Base-by-base conservation (phyloP, 2,329 filamentous ascomycete species). In the Nothopassalora personata region DNA sequence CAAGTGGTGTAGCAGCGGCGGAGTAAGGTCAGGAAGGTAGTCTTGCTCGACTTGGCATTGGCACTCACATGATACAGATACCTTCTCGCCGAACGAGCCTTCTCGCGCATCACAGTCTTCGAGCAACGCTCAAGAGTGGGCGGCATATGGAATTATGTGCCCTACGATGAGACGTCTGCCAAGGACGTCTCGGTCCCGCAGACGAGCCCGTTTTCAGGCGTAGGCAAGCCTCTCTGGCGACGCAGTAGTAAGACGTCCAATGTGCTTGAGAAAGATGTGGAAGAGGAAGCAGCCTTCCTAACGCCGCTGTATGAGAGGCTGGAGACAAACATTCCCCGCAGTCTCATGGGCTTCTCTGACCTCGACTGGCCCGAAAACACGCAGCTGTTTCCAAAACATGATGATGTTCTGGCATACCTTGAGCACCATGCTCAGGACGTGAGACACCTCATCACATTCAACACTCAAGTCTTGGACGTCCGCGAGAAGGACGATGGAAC, bases 91-190 rank as follows among this genome's bases (percentile, higher is more conserved):
- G 91, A 89, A 67, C 87, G 80, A 69, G 78, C 71, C 1, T 94
- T 94, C 68, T 76, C 85, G 11, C 81, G 79, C 31, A 86, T 97
- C 60, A 83, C 86, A 60, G 74, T 97, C 43, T 95, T 89, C 68
- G 94, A 97, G 74, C 90, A 96, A 74, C 86, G 91, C 64, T 77
- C 81, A 48, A 81, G 84, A 51, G 83, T 88, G 6, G 93, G 91
- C 58, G 93, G 94, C 1, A 84, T 94, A 9, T 97, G 93, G 93
- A 88, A 91, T 68, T 91, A 95, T 73, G 86, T 81, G 62, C 76
- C 79, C 1, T 62, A 59, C 43, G 69, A 79, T 71, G 62, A 81
- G 66, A 65, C 77, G 70, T 60, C 81, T 70, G 66, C 80, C 66
- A 72, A 73, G 48, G 67, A 70, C 10, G 73, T 78, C 49, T 63